Conservation (phyloP, 2,329 filamentous ascomycete species). For the Penicillium sp. region DNA sequence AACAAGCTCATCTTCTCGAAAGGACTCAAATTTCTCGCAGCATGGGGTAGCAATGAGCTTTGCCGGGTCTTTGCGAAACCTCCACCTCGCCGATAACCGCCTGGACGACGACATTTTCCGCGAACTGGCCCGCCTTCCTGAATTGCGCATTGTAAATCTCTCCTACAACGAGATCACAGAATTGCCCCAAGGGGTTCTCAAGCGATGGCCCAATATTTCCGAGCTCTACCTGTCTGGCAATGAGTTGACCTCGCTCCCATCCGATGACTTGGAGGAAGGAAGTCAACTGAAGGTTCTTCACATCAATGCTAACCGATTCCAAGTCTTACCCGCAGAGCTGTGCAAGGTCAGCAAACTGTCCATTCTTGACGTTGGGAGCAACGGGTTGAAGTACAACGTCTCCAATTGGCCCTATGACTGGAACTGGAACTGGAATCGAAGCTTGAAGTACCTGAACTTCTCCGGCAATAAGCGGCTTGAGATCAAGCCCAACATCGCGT, state of each 20-base stretch:
- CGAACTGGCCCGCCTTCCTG: slow-evolving; percentile 73
- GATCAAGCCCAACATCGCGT: slow-evolving; percentile 65
- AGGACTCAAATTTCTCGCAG: slow-evolving; percentile 82
- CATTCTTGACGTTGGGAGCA: slow-evolving; percentile 90
- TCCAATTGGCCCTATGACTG: slow-evolving; percentile 99
- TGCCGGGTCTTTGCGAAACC: slow-evolving; percentile 72
- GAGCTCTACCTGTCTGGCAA: slow-evolving; percentile 96
- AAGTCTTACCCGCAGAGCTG: slow-evolving; percentile 89
- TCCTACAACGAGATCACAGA: slow-evolving; percentile 95
- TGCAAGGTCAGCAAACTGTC: slow-evolving; percentile 89
- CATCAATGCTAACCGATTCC: slow-evolving; percentile 97
- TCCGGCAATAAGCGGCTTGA: slow-evolving; percentile 95
- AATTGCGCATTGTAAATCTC: slow-evolving; percentile 82
- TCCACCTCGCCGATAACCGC: slow-evolving; percentile 89
- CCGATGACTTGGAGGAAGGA: slow-evolving; percentile 88
- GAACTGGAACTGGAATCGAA: slow-evolving; percentile 99
- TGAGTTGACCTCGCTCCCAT: slow-evolving; percentile 81
- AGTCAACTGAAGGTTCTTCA: slow-evolving; percentile 83
- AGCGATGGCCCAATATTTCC: slow-evolving; percentile 80
- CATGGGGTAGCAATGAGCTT: slow-evolving; percentile 78
- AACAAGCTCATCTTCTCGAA: slow-evolving; percentile 58
- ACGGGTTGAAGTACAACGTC: slow-evolving; percentile 95
- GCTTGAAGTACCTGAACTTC: slow-evolving; percentile 88
- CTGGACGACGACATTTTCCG: slow-evolving; percentile 94
- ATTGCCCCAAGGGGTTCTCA: slow-evolving; percentile 80